Evolutionary conservation across 371 early-diverging fungal genomes (phyloP), one percentile per base, ranked within the genome.

Genomic region (Lichtheimia hyalospora): DNA sequence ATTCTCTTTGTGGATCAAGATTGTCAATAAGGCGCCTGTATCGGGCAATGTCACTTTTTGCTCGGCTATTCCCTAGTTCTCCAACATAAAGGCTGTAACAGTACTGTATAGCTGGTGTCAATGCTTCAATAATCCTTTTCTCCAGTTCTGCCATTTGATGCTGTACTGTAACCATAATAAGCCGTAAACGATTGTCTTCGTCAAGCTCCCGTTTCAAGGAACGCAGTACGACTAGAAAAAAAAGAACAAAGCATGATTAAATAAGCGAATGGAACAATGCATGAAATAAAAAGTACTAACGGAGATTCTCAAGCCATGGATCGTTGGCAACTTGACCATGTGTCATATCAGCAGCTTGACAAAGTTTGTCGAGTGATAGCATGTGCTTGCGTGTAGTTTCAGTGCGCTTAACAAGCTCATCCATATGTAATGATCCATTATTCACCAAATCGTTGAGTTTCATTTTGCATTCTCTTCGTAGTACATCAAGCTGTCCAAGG

Each of bases 261-360:
- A 20, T 0, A 52, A n/a, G 51, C 5, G 18, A 12, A 28, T 49
- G 3, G 5, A 49, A 16, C 18, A 13, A 7, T 34, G 25, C 20
- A 44, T 54, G 7, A 21, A 52, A 14, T 27, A 14, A 52, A 13
- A 16, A 12, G 14, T 53, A 62, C 67, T 74, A 70, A 74, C 77
- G 54, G 20, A 73, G 60, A 54, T 77, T 77, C 0, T 69, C 72
- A 13, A 74, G 40, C 77, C 77, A 77, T 12, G 77, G 77, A 58
- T 77, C 77, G 46, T 74, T 44, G 62, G 49, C 15, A 3, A 52
- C 44, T 12, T 43, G 52, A 6, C 60, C 53, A 13, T 41, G 21
- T 14, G 64, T 71, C 10, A 60, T 12, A n/a, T 62, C 72, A 2
- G 67, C 65, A 20, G 59, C 64, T 13, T 68, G 64, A 48, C 77